Evolutionary conservation across 1,284 basidiomycete genomes (phyloP).

Genomic region (Leccinum solheimii): DNA sequence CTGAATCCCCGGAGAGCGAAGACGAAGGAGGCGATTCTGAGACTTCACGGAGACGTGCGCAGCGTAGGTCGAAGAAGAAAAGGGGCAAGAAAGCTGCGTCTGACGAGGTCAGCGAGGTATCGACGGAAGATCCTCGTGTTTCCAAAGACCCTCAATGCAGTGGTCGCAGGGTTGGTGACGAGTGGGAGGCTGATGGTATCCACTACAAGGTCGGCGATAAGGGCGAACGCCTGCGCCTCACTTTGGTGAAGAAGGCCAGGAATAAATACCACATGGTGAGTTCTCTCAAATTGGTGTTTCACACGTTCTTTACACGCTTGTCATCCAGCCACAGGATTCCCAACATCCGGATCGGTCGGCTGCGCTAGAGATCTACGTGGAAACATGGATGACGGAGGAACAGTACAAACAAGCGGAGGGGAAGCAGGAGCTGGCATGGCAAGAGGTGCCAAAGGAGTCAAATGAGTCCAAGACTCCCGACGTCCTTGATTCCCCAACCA

Average conservation of each 20-base stretch:
- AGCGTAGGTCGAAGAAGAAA: conserved; percentile 37
- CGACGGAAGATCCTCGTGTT: conserved; percentile 45
- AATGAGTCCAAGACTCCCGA: conserved; percentile 44
- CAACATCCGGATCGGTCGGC: conserved; percentile 69
- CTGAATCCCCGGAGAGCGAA: conserved; percentile 51
- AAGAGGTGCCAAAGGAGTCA: conserved; percentile 49
- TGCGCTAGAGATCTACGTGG: conserved; percentile 67
- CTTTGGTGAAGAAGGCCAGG: conserved; percentile 65
- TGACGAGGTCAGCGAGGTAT: conserved; percentile 37
- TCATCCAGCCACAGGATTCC: conserved; percentile 66
- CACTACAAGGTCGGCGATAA: conserved; percentile 69
- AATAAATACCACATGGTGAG: conserved; percentile 73
- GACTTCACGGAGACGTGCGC: conserved; percentile 25
- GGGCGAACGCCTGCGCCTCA: conserved; percentile 66
- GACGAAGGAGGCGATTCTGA: conserved; percentile 21
- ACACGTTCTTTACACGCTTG: conserved; percentile 9
- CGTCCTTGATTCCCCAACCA: conserved; percentile 36
- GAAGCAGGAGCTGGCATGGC: conserved; percentile 64
- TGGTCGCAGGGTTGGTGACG: conserved; percentile 64
- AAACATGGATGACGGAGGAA: conserved; percentile 75
- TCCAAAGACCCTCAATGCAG: conserved; percentile 52
- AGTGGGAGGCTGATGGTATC: conserved; percentile 70
- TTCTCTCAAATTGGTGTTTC: not conserved
- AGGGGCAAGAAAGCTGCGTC: conserved; percentile 31
- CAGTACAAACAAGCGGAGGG: conserved; percentile 66